Evolutionary conservation across 495 filamentous ascomycete genomes (phyloP).

Genomic region (Penicillium crystallinum): DNA sequence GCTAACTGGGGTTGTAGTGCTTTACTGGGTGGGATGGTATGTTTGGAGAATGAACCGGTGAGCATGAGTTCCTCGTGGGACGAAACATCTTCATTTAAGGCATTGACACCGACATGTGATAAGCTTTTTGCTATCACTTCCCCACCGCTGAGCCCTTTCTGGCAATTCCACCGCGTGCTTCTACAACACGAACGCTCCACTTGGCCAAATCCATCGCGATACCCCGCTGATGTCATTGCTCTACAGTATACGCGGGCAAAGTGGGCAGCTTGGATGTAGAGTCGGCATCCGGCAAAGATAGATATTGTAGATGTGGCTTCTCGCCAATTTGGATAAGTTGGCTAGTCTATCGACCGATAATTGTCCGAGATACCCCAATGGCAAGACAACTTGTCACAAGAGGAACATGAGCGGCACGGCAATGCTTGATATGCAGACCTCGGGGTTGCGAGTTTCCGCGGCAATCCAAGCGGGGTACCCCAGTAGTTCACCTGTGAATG

Average conservation of each 20-base stretch:
- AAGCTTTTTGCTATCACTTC: slow-evolving; percentile 1
- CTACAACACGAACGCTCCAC: neutral
- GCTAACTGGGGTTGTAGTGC: neutral
- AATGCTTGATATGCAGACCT: neutral
- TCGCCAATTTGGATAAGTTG: too few relatives aligned
- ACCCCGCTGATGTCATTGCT: neutral
- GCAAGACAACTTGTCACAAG: neutral
- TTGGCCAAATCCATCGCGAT: neutral
- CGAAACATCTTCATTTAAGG: neutral
- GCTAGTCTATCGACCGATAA: neutral
- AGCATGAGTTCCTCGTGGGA: neutral
- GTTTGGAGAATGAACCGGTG: neutral
- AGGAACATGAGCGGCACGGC: neutral
- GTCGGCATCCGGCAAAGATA: too few relatives aligned
- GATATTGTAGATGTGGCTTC: too few relatives aligned
- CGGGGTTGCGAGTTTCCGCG: neutral
- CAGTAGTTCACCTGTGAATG: neutral
- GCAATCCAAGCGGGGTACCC: neutral
- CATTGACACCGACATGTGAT: neutral
- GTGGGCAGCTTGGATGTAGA: neutral
- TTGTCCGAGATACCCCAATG: too few relatives aligned
- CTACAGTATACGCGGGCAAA: neutral
- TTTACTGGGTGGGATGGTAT: neutral
- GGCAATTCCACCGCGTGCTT: neutral
- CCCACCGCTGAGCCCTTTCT: neutral